Base-by-base conservation (phyloP, 306 rosid species). In the Pyrus pyrifolia region DNA sequence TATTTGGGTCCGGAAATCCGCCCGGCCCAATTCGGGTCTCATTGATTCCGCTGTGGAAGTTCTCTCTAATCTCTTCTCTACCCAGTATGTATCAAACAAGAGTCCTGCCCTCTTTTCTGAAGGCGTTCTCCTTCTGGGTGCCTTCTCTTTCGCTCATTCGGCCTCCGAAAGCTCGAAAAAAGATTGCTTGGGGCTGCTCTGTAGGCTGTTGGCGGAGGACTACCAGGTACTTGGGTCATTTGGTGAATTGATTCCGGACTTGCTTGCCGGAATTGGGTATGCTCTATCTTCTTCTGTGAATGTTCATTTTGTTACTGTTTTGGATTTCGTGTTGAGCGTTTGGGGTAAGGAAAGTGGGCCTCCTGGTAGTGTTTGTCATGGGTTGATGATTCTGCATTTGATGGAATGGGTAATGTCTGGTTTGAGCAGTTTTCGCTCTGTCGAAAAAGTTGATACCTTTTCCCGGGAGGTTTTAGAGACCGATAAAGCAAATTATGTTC, bases 261-360 rank as follows among this genome's bases (percentile, higher is more conserved):
- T 94, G 76, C 83, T 94, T 38, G 98, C 97, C 11, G 98, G 93
- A 42, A 83, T 94, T 71, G 96, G 97, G 29, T 94, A 92, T 81
- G 96, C 96, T 81, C 27, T 94, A 61, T 92, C 91, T 23, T 89
- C 93, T 79, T 87, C 94, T 9, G 76, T 82, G 68, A 75, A 35
- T 80, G 84, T 68, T 80, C 79, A 82, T 83, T 83, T 70, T 84
- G 69, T 62, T 33, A 86, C 79, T 22, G 69, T 89, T 35, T 80
- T 94, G 73, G 89, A 85, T 75, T 87, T 74, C 33, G 73, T 94
- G 77, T 86, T 93, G 81, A 85, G 80, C 70, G 83, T 90, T 72
- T 90, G 97, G 97, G 88, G 82, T 9, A 84, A 80, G 75, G 84
- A 67, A 80, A 76, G 79, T 59, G 88, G 94, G 33, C 86, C 88